Base-by-base conservation (phyloP, 1,284 basidiomycete species). In the Calocybe gambosa region DNA sequence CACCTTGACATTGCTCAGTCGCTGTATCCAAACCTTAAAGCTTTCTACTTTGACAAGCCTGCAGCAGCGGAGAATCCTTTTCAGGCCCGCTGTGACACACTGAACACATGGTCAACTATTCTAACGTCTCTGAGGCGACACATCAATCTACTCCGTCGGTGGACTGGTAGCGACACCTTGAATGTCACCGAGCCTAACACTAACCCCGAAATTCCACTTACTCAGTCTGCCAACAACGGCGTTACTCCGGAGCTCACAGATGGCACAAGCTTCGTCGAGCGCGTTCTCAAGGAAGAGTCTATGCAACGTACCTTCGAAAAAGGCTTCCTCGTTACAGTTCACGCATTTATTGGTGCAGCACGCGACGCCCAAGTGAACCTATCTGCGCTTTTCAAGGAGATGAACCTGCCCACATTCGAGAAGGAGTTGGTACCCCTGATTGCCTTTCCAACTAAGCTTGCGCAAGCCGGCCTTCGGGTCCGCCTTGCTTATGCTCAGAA, bases 221-320 rank as follows among this genome's bases (percentile, higher is more conserved):
- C 54, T 33, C 41, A 51, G 9, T 10, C 47, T 6, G 44, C 43
- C 15, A 46, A 58, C 39, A 58, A 60, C 45, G 63, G 60, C 49
- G 64, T 61, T n/a, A 57, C 62, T 10, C 53, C 64, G 20, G 74
- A 79, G 48, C 60, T 75, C 29, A 62, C 74, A 13, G 78, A 80
- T 55, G 77, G 74, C 49, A 85, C 76, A 51, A 89, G 80, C 57
- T 99, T 99, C 62, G 86, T 98, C 28, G 96, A 99, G 63, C 82
- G 93, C 31, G 74, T 99, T 34, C 77, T 98, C 50, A 98, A 98
- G 63, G 96, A 99, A 66, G 95, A 97, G 59, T 89, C 87, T 13
- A 83, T 98, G 57, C 89, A 96, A 64, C 78, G 88, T 43, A 93
- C 91, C 2, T 98, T 99, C 62, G 93, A 96, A 66, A 92, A 89